Evolutionary conservation across 148 eudicot species (phyloP).

Genomic region (Fallopia convolvulus): DNA sequence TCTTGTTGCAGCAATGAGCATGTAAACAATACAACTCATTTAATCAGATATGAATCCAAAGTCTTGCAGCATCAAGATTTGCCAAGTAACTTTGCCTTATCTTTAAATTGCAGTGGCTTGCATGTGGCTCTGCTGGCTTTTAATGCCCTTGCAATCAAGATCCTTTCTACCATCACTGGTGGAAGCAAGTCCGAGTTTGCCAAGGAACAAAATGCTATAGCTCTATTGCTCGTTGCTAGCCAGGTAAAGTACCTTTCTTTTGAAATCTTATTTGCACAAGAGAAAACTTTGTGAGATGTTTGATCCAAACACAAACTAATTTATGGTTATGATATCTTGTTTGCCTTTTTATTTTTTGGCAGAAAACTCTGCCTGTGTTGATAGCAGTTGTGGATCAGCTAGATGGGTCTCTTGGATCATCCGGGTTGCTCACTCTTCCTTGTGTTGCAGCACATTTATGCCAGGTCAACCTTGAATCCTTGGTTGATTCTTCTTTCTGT

Average conservation of each 20-base stretch:
- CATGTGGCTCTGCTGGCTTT: slow-evolving; percentile 64
- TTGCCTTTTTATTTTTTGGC: slow-evolving; percentile 6
- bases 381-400: slow-evolving; percentile 92
- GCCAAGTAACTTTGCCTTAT: slow-evolving; percentile 9
- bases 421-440: slow-evolving; percentile 87
- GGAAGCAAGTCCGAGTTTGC: slow-evolving; percentile 64
- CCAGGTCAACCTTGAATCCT: slow-evolving; percentile 39
- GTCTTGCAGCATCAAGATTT: not conserved
- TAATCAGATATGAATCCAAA: not conserved
- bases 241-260: slow-evolving; percentile 41
- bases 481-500: not conserved
- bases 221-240: slow-evolving; percentile 80
- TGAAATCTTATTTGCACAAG: not conserved
- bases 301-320: not conserved
- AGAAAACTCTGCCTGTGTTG: slow-evolving; percentile 91
- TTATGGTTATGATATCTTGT: too few relatives aligned
- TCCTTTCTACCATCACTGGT: slow-evolving; percentile 53
- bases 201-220: slow-evolving; percentile 56
- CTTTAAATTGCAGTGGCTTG: slow-evolving; percentile 47
- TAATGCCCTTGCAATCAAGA: slow-evolving; percentile 53
- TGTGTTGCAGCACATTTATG: slow-evolving; percentile 90
- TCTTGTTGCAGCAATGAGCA: slow-evolving; percentile 69
- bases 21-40: slow-evolving; percentile 36
- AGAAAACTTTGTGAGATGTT: not conserved
- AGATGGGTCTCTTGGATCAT: slow-evolving; percentile 71